These are phyloP conservation scores for Geosiphon pyriformis DNA, from an alignment of 192 early-diverging fungal species.

Conservation along the genomic window DNA sequence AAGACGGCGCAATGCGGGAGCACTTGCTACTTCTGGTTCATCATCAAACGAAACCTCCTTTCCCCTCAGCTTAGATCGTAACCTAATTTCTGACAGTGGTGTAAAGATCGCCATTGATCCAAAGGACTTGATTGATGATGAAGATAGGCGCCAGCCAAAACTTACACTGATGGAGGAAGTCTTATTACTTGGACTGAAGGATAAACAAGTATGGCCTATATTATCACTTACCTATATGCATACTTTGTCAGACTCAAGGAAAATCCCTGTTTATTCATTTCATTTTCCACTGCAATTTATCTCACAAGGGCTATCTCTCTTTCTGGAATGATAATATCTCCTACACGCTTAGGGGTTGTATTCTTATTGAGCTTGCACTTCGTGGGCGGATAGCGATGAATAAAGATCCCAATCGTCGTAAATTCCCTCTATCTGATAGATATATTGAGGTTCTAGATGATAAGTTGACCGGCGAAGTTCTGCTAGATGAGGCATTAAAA, in stretches of 20 bases:
- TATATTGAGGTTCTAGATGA: slow-evolving; percentile 80
- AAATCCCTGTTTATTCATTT: not conserved
- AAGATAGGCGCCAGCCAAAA: slow-evolving; percentile 53
- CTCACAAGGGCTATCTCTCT: slow-evolving; percentile 81
- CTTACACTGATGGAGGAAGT: slow-evolving; percentile 97
- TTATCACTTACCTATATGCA: not conserved
- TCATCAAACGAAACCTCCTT: slow-evolving; percentile 22
- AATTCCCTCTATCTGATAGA: slow-evolving; percentile 72
- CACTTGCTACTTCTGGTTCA: slow-evolving; percentile 21
- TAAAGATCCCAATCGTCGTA: slow-evolving; percentile 76
- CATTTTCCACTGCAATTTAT: no score
- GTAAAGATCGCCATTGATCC: slow-evolving; percentile 49
- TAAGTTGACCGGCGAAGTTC: slow-evolving; percentile 83
- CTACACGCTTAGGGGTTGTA: slow-evolving; percentile 90
- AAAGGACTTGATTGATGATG: slow-evolving; percentile 49
- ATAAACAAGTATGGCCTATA: slow-evolving; percentile 64
- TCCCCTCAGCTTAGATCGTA: slow-evolving; percentile 9
- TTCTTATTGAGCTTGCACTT: slow-evolving; percentile 94
- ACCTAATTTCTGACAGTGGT: slow-evolving; percentile 23
- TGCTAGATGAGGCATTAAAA: slow-evolving; percentile 90
- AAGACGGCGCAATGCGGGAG: slow-evolving; percentile 33
- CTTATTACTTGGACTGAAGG: slow-evolving; percentile 89
- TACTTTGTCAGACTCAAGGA: not conserved
- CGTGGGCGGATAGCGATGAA: slow-evolving; percentile 82
- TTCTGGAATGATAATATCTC: slow-evolving; percentile 99